Conservation (phyloP, 345 rosid species). For the Citrus glauca region DNA sequence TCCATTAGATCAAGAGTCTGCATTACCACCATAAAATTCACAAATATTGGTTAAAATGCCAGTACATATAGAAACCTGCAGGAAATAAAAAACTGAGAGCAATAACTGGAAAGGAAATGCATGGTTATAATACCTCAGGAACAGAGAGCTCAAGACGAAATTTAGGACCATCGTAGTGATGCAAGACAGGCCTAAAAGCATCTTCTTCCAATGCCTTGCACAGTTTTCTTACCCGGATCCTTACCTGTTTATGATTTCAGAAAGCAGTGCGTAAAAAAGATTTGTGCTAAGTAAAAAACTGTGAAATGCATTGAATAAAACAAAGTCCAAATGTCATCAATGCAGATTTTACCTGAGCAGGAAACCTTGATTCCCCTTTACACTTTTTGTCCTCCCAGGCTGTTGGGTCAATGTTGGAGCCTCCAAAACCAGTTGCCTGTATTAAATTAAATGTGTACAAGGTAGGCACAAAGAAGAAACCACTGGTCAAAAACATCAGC, state of each 20-base stretch:
- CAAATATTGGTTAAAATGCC: not conserved
- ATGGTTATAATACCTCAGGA: constrained; percentile 72
- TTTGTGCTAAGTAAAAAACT: not conserved
- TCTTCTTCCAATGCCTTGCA: constrained; percentile 98
- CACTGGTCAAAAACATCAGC: not conserved
- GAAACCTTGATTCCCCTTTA: constrained; percentile 98
- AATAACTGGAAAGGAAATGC: not conserved
- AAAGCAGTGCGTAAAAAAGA: not conserved
- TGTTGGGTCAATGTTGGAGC: constrained; percentile 96
- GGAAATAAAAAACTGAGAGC: not conserved
- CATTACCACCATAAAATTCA: constrained; percentile 20
- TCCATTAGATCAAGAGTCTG: constrained; percentile 88
- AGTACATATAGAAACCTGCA: not conserved
- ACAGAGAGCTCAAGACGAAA: constrained; percentile 93
- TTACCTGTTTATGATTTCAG: constrained; percentile 45
- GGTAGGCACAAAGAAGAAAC: not conserved
- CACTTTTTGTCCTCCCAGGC: constrained; percentile 99
- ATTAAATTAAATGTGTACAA: not conserved
- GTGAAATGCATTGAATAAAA: not conserved
- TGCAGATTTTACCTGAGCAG: constrained; percentile 73
- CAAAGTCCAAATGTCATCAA: not conserved
- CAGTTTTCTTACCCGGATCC: constrained; percentile 73
- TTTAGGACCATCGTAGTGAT: constrained; percentile 98
- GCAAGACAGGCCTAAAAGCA: constrained; percentile 92
- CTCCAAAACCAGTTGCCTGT: constrained; percentile 94